Conservation (phyloP, 805 yeast genomes). For the Spathaspora arborariae region DNA sequence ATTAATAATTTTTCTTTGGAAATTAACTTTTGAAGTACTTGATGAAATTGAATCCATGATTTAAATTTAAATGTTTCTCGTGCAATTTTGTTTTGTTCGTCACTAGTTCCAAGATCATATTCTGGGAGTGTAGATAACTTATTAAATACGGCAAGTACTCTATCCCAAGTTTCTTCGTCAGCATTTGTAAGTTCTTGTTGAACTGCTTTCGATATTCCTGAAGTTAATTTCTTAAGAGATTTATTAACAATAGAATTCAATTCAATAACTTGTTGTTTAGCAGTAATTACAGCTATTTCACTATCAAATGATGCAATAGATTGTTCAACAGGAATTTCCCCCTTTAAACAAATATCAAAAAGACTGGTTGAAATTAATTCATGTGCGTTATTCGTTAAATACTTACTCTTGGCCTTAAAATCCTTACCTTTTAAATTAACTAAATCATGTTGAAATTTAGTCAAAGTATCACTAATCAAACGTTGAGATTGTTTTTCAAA, state of each 20-base stretch:
- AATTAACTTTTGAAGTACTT: slow-evolving; percentile 55
- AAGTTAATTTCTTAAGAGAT: slow-evolving; percentile 43
- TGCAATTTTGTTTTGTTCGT: slow-evolving; percentile 39
- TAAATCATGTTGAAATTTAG: slow-evolving; percentile 12
- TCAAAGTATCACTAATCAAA: slow-evolving; percentile 10
- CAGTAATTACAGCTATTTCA: slow-evolving; percentile 40
- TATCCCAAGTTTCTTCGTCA: slow-evolving; percentile 57
- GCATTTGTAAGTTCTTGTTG: slow-evolving; percentile 49
- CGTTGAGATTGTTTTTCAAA: slow-evolving; percentile 28
- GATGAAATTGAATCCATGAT: slow-evolving; percentile 66
- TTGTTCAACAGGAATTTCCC: slow-evolving; percentile 22
- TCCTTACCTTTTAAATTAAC: slow-evolving; percentile 8
- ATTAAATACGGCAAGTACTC: slow-evolving; percentile 43
- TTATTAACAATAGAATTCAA: slow-evolving; percentile 30
- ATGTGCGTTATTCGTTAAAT: slow-evolving; percentile 3
- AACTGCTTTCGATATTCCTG: slow-evolving; percentile 48
- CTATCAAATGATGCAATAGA: slow-evolving; percentile 16
- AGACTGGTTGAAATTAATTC: slow-evolving; percentile 4
- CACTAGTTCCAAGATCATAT: slow-evolving; percentile 60
- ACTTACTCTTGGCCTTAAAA: slow-evolving; percentile 6
- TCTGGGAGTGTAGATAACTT: slow-evolving; percentile 3
- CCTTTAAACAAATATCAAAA: slow-evolving; percentile 22
- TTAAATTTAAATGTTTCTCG: slow-evolving; percentile 42
- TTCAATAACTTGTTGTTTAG: slow-evolving; percentile 32
- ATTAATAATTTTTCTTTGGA: slow-evolving; percentile 62